Evolutionary conservation across 2,329 filamentous ascomycete genomes (phyloP).

Genomic region (Geosmithia putterillii): DNA sequence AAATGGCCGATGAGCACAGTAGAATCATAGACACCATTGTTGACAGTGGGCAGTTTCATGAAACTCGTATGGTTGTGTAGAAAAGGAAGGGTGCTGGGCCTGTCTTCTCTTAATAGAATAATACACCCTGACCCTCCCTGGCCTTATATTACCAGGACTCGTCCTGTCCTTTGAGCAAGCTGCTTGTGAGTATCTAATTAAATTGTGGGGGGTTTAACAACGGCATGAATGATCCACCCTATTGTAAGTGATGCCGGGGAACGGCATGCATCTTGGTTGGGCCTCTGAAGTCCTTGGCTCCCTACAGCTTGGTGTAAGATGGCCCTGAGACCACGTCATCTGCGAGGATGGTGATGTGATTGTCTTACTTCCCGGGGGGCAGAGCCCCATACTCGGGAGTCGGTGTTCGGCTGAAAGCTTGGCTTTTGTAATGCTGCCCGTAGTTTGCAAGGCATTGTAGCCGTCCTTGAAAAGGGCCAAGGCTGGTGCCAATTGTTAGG

Average conservation of each 20-base stretch:
- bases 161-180: not conserved
- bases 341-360: not conserved
- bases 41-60: not conserved
- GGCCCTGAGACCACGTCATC: not conserved
- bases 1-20: not conserved
- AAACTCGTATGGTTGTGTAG: not conserved
- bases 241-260: not conserved
- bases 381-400: not conserved
- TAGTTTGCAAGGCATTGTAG: not conserved
- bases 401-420: not conserved
- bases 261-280: not conserved
- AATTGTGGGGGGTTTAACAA: not conserved
- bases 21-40: not conserved
- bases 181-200: not conserved
- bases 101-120: not conserved
- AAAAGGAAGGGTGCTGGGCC: not conserved
- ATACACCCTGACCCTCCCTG: not conserved
- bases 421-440: not conserved
- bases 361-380: not conserved
- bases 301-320: not conserved
- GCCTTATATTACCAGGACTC: not conserved
- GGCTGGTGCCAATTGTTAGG: not conserved
- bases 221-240: not conserved
- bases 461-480: not conserved
- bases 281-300: not conserved